Evolutionary conservation across 2,329 filamentous ascomycete genomes (phyloP), one percentile per base, ranked within the genome.

Genomic region (Monosporascus cannonballus): DNA sequence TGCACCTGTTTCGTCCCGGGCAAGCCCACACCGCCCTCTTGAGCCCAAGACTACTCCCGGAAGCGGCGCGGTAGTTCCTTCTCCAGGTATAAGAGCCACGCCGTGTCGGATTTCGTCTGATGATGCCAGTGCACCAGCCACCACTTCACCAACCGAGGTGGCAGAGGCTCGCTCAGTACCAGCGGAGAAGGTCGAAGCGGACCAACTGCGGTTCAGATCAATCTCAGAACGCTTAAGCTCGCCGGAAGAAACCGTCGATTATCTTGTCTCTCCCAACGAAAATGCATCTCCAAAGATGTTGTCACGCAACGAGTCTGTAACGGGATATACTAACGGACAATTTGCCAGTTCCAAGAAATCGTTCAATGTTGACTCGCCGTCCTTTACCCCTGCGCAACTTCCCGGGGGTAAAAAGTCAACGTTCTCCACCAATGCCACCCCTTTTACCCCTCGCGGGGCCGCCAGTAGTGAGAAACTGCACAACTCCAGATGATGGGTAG

Each of bases 281-380:
- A 42, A 6, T 14, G 4, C 14, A 6, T 6, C 15, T 30, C 24
- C 11, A 17, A 22, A 17, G 22, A 46, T 30, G 6, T 1, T 9
- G 6, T n/a, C 24, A 7, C 20, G 22, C 24, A 6, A 27, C 14
- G 7, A 17, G 6, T 8, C 25, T 51, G 46, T 24, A 22, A 18
- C 34, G 36, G 24, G 50, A 25, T 38, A 53, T 61, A 48, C 67
- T 70, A 60, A 69, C 57, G 59, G 11, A 30, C 51, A 38, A 30
- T 49, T 37, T 47, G 47, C 45, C 57, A 79, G 76, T 54, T 66
- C 75, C 24, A 90, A 90, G 71, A 94, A 91, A 70, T 78, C 87
- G 27, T 79, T 99, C 60, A 99, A 96, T 70, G 94, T 96, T 65
- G 94, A 97, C 65, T 97, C 94, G 8, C 93, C 94, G 14, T 90